Percentiles rank a stretch among this genome's conserved stretches.
phyloP scores from a whole-genome alignment of 1,139 yeast species.

The Yamadazyma oceani region DNA sequence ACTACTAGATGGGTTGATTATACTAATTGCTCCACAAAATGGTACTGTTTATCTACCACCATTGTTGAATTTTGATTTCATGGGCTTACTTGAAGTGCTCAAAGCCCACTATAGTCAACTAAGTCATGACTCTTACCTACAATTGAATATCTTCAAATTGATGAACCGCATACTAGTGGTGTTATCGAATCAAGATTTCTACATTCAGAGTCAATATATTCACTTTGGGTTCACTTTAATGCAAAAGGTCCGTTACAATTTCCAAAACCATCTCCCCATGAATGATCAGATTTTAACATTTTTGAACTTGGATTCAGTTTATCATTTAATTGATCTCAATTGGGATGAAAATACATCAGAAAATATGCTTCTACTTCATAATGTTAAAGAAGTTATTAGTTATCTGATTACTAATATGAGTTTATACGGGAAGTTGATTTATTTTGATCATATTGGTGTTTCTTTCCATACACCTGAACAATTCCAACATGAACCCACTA shows the following conservation, averaged over 20 bases:
- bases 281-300: conserved; percentile 13
- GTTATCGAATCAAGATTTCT: conserved; percentile 10
- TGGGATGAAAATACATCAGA: not conserved
- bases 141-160: conserved; percentile 6
- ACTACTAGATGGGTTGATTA: conserved; percentile 5
- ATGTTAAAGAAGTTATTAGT: not conserved
- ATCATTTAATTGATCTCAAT: conserved; percentile 3
- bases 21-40: not conserved
- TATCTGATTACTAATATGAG: not conserved
- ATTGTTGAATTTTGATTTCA: not conserved
- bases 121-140: not conserved
- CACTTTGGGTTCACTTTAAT: conserved; percentile 10
- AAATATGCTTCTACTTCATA: not conserved
- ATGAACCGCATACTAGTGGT: conserved; percentile 11
- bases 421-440: not conserved
- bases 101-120: not conserved
- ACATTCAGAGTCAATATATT: conserved; percentile 2
- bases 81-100: not conserved
- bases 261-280: conserved; percentile 6
- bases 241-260: conserved; percentile 6
- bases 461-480: not conserved
- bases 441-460: conserved; percentile 5
- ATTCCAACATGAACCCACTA: conserved; percentile 1
- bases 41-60: not conserved
- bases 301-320: conserved; percentile 13